Percentiles rank a stretch among this genome's conserved stretches.
Evolutionary conservation across 805 yeast species (phyloP).

Genomic region (Alloascoidea hylecoeti): DNA sequence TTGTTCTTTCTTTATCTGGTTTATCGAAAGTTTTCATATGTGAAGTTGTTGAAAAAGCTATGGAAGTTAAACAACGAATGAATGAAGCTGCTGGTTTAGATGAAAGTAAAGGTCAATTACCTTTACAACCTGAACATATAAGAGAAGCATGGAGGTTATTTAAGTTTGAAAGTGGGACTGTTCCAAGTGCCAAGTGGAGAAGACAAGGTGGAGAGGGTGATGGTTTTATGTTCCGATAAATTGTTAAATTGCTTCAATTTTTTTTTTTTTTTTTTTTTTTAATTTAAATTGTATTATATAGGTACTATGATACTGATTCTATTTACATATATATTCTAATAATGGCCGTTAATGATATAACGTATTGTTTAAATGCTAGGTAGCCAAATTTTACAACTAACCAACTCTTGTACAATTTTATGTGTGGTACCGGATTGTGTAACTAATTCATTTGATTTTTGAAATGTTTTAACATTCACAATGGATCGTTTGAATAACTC

Average conservation of each 20-base stretch:
- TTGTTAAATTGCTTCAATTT: background rate
- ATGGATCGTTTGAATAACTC: no score
- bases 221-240: conserved; percentile 52
- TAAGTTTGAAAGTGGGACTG: conserved; percentile 48
- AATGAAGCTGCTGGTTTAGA: conserved; percentile 21
- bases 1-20: conserved; percentile 74
- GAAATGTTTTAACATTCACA: no score
- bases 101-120: conserved; percentile 18
- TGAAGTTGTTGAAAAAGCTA: conserved; percentile 73
- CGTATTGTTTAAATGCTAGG: no score
- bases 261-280: background rate
- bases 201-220: conserved; percentile 58
- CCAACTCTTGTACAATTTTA: background rate
- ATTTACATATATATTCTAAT: no score
- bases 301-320: background rate
- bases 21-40: conserved; percentile 83
- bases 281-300: background rate
- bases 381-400: background rate
- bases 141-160: conserved; percentile 82
- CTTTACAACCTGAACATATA: conserved; percentile 71
- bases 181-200: conserved; percentile 55
- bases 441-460: background rate
- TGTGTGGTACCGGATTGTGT: background rate
- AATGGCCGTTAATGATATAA: no score
- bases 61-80: conserved; percentile 45